A percentile compares a stretch with the other conserved stretches of the same genome.
phyloP scores from a whole-genome alignment of 1,284 basidiomycete species.

The Fistulinella cinereoalba region DNA sequence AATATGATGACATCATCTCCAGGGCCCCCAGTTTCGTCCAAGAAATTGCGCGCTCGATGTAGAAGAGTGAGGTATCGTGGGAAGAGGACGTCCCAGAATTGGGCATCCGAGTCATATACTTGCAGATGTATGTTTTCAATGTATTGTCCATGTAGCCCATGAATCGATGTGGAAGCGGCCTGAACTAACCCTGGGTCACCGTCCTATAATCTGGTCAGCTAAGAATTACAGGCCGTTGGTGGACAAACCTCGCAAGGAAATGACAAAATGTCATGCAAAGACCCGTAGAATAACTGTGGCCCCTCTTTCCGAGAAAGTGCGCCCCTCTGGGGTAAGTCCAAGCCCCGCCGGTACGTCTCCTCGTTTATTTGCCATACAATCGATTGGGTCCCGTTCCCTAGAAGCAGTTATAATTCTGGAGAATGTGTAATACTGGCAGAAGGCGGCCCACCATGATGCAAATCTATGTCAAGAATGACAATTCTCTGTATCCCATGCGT shows the following conservation, averaged over 20 bases:
- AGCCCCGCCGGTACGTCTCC: slow-evolving; percentile 69
- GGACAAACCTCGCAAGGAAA: slow-evolving; percentile 84
- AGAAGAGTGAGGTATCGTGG: slow-evolving; percentile 61
- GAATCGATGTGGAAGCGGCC: slow-evolving; percentile 80
- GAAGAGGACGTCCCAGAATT: slow-evolving; percentile 81
- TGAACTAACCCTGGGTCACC: slow-evolving; percentile 77
- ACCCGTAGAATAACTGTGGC: slow-evolving; percentile 13
- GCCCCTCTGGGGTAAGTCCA: slow-evolving; percentile 53
- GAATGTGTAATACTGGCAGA: background rate
- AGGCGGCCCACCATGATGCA: slow-evolving; percentile 74
- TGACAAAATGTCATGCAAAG: slow-evolving; percentile 75
- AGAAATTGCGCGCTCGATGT: slow-evolving; percentile 71
- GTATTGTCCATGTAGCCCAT: slow-evolving; percentile 85
- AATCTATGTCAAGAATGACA: slow-evolving; percentile 90
- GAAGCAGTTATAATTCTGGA: background rate
- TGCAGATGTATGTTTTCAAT: slow-evolving; percentile 91
- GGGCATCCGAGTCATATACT: slow-evolving; percentile 66
- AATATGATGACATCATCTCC: slow-evolving; percentile 79
- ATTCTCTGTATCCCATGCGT: slow-evolving; percentile 76
- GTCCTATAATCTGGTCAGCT: slow-evolving; percentile 48
- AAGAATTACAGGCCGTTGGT: background rate
- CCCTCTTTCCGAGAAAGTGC: background rate
- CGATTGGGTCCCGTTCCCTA: slow-evolving; percentile 76
- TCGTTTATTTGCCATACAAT: slow-evolving; percentile 92
- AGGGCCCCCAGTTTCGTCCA: slow-evolving; percentile 61